Conservation (phyloP, 371 early-diverging fungal genomes). For the Entomophthora muscae region DNA sequence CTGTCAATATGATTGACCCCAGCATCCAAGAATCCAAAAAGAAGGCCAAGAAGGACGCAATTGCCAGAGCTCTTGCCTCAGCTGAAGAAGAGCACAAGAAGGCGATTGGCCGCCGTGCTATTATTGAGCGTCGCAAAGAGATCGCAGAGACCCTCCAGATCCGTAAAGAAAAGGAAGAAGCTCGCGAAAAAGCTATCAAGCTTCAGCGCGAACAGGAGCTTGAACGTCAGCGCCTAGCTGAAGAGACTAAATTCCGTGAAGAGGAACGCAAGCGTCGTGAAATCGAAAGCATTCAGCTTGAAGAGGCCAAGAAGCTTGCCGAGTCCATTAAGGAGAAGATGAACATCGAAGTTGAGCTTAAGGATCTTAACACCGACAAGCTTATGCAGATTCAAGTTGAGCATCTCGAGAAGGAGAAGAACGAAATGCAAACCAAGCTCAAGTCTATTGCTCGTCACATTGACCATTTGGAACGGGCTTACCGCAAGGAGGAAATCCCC, state of each 20-base stretch:
- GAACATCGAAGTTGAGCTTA: constrained; percentile 49
- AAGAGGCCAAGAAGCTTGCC: constrained; percentile 74
- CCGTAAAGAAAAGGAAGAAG: constrained; percentile 62
- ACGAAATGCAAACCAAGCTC: constrained; percentile 53
- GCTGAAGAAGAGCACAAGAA: constrained; percentile 70
- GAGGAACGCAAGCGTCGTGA: constrained; percentile 58
- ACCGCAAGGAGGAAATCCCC: constrained; percentile 83
- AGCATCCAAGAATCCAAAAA: constrained; percentile 36
- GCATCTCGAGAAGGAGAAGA: constrained; percentile 78
- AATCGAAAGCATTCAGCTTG: constrained; percentile 61
- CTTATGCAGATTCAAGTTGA: constrained; percentile 73
- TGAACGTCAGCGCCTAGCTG: constrained; percentile 66
- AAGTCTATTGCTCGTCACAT: constrained; percentile 55
- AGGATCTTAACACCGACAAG: constrained; percentile 61
- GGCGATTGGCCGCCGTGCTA: constrained; percentile 53
- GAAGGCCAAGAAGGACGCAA: constrained; percentile 37
- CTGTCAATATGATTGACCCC: constrained; percentile 74
- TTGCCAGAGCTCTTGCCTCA: constrained; percentile 39
- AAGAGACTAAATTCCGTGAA: constrained; percentile 72
- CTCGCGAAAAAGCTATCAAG: constrained; percentile 48
- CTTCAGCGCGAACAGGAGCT: constrained; percentile 67
- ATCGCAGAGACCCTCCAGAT: constrained; percentile 57
- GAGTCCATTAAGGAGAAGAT: constrained; percentile 68
- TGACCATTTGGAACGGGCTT: constrained; percentile 95
- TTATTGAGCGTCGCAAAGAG: constrained; percentile 88